Percentiles rank a stretch among this genome's conserved stretches.
phyloP scores from a whole-genome alignment of 768 basidiomycete species.

The Cyclocybe cylindracea region DNA sequence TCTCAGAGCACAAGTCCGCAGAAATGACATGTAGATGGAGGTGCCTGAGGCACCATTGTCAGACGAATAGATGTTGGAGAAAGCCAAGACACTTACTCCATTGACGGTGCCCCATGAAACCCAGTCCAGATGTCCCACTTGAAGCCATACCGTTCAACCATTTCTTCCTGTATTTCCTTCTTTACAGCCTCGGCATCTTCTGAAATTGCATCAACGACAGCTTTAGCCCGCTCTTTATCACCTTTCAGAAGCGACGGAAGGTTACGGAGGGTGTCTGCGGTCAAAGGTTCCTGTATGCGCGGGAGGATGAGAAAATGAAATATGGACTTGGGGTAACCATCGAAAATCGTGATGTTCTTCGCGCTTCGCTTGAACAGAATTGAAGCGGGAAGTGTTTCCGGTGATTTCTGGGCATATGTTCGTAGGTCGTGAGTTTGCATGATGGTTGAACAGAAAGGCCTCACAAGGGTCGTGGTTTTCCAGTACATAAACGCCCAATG shows the following conservation, averaged over 20 bases:
- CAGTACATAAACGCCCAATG: not conserved
- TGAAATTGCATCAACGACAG: constrained; percentile 51
- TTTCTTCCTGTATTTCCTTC: constrained; percentile 74
- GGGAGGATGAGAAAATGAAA: constrained; percentile 93
- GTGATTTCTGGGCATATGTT: constrained; percentile 57
- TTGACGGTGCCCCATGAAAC: constrained; percentile 84
- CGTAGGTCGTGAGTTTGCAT: constrained; percentile 58
- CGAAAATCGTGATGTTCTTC: constrained; percentile 66
- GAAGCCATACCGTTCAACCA: constrained; percentile 73
- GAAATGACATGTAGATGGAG: constrained; percentile 87
- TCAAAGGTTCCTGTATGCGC: constrained; percentile 36
- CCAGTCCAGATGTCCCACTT: constrained; percentile 79
- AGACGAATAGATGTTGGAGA: not conserved
- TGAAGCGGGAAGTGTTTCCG: constrained; percentile 55
- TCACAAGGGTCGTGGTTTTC: not conserved
- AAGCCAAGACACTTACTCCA: constrained; percentile 60
- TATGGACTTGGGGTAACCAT: constrained; percentile 78
- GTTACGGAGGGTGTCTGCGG: constrained; percentile 43
- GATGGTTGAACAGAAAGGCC: not conserved
- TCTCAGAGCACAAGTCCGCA: constrained; percentile 67
- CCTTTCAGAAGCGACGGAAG: constrained; percentile 57
- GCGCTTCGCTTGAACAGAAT: constrained; percentile 59
- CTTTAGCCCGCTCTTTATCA: constrained; percentile 54
- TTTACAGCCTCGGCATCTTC: constrained; percentile 58
- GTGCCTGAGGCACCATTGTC: constrained; percentile 47